Conservation (phyloP, 768 basidiomycete genomes). For the Erythrobasidium yunnanense region DNA sequence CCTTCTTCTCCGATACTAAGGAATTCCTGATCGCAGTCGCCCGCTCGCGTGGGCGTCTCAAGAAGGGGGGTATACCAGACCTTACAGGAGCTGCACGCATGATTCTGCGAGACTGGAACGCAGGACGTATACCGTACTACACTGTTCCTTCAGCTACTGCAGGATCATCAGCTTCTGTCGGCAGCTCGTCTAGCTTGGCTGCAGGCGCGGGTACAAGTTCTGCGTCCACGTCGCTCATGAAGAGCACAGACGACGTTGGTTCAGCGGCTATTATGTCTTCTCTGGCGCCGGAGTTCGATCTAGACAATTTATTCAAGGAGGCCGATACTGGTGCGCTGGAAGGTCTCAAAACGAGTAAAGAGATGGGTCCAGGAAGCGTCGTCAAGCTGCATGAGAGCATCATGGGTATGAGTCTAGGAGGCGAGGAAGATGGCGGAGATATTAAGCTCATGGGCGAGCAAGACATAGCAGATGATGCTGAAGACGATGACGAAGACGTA, state of each 20-base stretch:
- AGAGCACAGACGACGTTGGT: conserved; percentile 29
- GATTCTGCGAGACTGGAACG: conserved; percentile 84
- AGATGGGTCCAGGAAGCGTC: conserved; percentile 40
- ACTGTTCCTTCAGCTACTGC: conserved; percentile 67
- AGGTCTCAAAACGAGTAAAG: conserved; percentile 46
- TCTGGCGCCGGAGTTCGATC: conserved; percentile 67
- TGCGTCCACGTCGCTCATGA: conserved; percentile 7
- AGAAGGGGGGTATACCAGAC: conserved; percentile 90
- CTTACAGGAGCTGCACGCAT: conserved; percentile 68
- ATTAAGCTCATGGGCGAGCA: conserved; percentile 27
- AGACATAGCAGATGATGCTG: conserved; percentile 10
- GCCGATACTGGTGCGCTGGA: conserved; percentile 71
- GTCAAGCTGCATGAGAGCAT: conserved; percentile 40
- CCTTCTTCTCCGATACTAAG: conserved; percentile 51
- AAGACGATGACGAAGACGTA: conserved; percentile 28
- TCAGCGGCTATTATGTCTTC: conserved; percentile 62
- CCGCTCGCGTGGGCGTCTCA: conserved; percentile 64
- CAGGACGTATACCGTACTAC: conserved; percentile 74
- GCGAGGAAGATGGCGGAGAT: background rate
- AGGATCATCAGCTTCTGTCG: conserved; percentile 53
- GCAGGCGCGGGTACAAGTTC: no score
- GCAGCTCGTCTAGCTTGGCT: background rate
- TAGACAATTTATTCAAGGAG: conserved; percentile 67
- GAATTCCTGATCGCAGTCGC: conserved; percentile 88
- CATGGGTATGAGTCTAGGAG: conserved; percentile 44